A percentile compares a stretch with the other conserved stretches of the same genome.
phyloP scores from a whole-genome alignment of 73 alveolate genomes.

The Durusdinium trenchii region DNA sequence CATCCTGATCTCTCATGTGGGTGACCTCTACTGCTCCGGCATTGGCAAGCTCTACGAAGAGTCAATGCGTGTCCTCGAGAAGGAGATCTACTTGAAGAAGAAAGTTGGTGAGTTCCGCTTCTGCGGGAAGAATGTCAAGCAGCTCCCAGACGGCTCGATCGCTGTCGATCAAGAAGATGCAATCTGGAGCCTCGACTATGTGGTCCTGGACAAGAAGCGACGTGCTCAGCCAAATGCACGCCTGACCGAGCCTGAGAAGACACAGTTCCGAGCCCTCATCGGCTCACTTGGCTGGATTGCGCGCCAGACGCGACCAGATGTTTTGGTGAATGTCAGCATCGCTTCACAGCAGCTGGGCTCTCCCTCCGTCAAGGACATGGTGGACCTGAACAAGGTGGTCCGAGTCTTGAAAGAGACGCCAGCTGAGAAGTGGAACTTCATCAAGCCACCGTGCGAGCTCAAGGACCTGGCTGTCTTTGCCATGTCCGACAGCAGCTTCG shows the following conservation, averaged over 20 bases:
- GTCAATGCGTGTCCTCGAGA: neutral
- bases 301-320: neutral
- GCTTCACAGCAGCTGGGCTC: neutral
- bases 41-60: neutral
- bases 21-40: conserved; percentile 13
- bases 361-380: neutral
- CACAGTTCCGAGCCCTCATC: neutral
- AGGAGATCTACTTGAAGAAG: neutral
- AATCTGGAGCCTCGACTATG: conserved; percentile 9
- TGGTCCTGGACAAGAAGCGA: neutral
- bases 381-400: conserved; percentile 15
- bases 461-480: too few species aligned
- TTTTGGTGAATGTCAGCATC: neutral
- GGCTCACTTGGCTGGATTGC: conserved; percentile 37
- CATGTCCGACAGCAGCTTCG: too few species aligned
- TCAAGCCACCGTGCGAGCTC: too few species aligned
- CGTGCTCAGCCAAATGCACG: neutral
- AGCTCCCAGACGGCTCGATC: neutral
- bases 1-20: conserved; percentile 44
- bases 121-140: conserved; percentile 54
- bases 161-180: neutral
- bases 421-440: too few species aligned
- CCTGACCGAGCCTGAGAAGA: neutral
- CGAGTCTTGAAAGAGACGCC: conserved; percentile 10
- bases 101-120: neutral